These are phyloP conservation scores for Colletotrichum truncatum DNA, from an alignment of 2,329 filamentous ascomycete genomes.

Conservation along the genomic window DNA sequence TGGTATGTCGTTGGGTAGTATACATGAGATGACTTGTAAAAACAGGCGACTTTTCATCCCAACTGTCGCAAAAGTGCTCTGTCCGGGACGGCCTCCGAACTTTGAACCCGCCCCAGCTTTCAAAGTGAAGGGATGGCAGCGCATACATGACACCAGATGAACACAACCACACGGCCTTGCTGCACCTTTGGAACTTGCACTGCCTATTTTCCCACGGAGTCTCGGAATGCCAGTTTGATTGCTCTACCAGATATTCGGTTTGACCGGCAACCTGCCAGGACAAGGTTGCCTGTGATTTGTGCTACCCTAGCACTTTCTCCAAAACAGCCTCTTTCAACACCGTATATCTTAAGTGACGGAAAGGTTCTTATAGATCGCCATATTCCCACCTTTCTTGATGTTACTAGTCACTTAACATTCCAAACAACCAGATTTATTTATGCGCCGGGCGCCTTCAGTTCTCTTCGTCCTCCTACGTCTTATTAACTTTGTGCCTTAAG, in stretches of 20 bases:
- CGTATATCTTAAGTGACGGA: too few species aligned
- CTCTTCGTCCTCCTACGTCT: neutral
- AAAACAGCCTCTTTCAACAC: too few species aligned
- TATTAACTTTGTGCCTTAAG: neutral
- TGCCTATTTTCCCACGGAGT: neutral
- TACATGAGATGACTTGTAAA: neutral
- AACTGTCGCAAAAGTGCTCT: constrained; percentile 3
- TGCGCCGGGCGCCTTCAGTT: constrained; percentile 9
- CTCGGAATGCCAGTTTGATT: neutral
- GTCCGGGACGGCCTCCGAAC: neutral
- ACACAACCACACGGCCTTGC: neutral
- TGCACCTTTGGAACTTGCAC: neutral
- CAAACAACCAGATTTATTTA: neutral
- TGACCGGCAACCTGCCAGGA: neutral
- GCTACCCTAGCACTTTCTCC: neutral
- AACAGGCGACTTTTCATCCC: neutral
- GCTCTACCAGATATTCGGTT: neutral
- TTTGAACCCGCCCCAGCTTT: neutral
- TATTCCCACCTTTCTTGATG: neutral
- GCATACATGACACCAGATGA: constrained; percentile 17
- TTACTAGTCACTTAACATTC: neutral
- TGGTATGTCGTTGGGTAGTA: neutral
- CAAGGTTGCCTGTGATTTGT: neutral
- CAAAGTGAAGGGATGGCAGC: constrained; percentile 14
- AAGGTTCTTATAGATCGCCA: constrained; percentile 12